Evolutionary conservation across 768 basidiomycete species (phyloP).

Genomic region (Naganishia vaughanmartiniae): DNA sequence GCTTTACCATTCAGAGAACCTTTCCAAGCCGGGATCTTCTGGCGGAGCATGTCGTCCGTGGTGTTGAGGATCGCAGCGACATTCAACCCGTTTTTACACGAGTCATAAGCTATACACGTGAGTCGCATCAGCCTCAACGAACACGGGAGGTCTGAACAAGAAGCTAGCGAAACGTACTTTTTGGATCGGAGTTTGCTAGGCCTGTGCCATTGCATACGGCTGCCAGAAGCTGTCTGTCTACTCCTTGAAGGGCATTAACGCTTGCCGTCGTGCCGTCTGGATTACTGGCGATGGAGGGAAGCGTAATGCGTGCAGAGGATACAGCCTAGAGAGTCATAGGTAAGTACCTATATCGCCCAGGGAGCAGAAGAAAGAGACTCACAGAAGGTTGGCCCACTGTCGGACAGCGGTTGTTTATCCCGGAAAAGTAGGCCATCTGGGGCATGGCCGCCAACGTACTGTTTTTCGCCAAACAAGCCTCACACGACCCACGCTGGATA

Average conservation of each 20-base stretch:
- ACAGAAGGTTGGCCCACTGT: too few relatives aligned
- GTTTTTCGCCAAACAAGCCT: background rate
- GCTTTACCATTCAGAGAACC: background rate
- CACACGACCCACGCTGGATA: constrained; percentile 2
- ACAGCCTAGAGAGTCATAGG: background rate
- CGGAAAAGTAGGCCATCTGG: background rate
- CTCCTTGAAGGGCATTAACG: background rate
- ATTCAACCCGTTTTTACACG: constrained; percentile 14
- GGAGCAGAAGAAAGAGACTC: too few relatives aligned
- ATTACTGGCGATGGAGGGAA: background rate
- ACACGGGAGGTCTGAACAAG: background rate
- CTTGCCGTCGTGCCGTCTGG: background rate
- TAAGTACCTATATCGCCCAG: background rate
- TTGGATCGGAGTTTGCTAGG: background rate
- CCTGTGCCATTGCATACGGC: constrained; percentile 11
- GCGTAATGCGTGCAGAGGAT: too few relatives aligned
- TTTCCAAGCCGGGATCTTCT: background rate
- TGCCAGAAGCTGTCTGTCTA: constrained; percentile 3
- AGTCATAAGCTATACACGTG: background rate
- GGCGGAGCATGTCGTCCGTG: constrained; percentile 12
- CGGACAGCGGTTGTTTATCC: constrained; percentile 1
- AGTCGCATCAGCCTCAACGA: background rate
- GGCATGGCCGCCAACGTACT: background rate
- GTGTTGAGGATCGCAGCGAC: constrained; percentile 22
- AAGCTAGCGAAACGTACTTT: background rate